Conservation (phyloP, 176 grass and related monocot species). For the Tillandsia leiboldiana region DNA sequence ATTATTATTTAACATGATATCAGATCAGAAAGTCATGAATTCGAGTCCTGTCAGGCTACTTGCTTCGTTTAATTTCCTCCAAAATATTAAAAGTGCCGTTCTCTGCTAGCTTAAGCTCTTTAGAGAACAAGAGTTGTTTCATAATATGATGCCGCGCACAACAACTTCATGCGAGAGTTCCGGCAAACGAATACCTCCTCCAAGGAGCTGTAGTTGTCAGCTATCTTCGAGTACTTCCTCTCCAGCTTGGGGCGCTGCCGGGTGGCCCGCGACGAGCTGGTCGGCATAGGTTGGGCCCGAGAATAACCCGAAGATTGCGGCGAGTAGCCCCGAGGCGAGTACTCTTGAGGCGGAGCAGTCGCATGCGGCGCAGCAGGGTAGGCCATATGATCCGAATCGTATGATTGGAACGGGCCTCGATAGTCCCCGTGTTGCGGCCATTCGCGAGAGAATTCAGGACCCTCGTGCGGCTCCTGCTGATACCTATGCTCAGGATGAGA, state of each 20-base stretch:
- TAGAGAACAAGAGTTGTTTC: not conserved
- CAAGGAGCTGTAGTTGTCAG: constrained; percentile 59
- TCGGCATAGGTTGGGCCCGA: constrained; percentile 18
- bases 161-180: not conserved
- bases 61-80: not conserved
- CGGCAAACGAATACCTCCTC: constrained; percentile 44
- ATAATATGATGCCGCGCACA: too few relatives aligned
- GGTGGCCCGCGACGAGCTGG: constrained; percentile 7
- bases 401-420: not conserved
- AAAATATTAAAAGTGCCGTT: not conserved
- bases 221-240: constrained; percentile 78
- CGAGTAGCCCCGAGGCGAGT: constrained; percentile 14
- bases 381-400: not conserved
- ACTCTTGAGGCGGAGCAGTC: constrained; percentile 11
- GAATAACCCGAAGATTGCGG: constrained; percentile 16
- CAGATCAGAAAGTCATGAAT: not conserved
- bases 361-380: not conserved
- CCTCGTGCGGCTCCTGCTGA: constrained; percentile 31
- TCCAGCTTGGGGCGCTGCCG: constrained; percentile 47
- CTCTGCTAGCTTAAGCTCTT: not conserved
- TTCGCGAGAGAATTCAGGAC: not conserved
- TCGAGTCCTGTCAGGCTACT: not conserved
- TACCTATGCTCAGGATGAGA: not conserved
- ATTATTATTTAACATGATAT: not conserved
- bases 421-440: not conserved